Percentiles rank a stretch among this genome's conserved stretches.
These are phyloP conservation scores for Populus tremula DNA, from an alignment of 345 rosid species.

Conservation along the genomic window DNA sequence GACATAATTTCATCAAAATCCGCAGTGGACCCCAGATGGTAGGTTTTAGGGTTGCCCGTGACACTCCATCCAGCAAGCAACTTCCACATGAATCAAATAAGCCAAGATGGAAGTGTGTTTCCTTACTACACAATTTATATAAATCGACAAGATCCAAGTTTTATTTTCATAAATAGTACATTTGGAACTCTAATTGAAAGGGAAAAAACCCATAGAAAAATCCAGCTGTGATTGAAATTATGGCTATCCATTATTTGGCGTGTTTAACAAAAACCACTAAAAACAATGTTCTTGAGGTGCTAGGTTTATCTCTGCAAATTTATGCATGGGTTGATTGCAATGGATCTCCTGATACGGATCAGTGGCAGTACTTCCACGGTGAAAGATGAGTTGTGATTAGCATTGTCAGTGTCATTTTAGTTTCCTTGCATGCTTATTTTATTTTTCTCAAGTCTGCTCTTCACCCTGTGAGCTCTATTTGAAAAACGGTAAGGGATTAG, in stretches of 20 bases:
- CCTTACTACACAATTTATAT: not conserved
- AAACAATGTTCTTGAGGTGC: no score
- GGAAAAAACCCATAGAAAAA: not conserved
- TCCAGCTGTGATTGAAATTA: not conserved
- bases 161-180: not conserved
- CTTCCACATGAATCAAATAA: not conserved
- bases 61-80: constrained; percentile 10
- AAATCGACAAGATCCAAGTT: not conserved
- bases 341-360: not conserved
- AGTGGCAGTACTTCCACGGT: not conserved
- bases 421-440: not conserved
- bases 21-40: constrained; percentile 25
- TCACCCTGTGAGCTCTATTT: no score
- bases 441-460: not conserved
- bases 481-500: not conserved
- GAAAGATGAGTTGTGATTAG: not conserved
- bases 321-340: not conserved
- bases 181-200: not conserved
- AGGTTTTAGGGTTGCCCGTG: constrained; percentile 15
- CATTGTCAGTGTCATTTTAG: not conserved
- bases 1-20: constrained; percentile 1
- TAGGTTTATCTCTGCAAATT: not conserved
- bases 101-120: constrained; percentile 11
- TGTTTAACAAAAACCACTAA: not conserved
- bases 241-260: not conserved